Base-by-base conservation (phyloP, 306 rosid genomes). In the Citrullus amarus region DNA sequence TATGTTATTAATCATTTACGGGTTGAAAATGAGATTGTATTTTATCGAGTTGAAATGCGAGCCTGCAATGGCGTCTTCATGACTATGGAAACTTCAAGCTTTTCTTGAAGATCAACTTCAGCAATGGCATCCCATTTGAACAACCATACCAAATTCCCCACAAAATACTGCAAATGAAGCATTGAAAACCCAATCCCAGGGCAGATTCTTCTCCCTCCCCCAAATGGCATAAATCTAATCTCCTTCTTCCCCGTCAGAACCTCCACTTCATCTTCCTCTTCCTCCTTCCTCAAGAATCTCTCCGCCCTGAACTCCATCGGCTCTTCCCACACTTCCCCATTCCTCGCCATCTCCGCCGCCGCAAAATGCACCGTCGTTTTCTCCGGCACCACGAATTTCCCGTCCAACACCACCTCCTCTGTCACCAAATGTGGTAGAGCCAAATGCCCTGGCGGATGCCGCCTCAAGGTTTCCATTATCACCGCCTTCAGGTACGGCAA, bases 161-260 rank as follows among this genome's bases (percentile, higher is more conserved):
- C 81, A 20, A 79, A 79, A 6, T 66, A 68, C 51, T 79, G 81
- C 39, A 79, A 32, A 67, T 79, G 81, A 51, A 79, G 81, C 68
- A 79, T 53, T 4, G 76, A 36, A 61, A 79, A 7, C 28, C 67
- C 61, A 67, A 54, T 22, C 8, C 81, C 81, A n/a, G 76, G 81
- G 46, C 81, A 79, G 12, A 79, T 79, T 56, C 81, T 79, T 62
- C 81, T 67, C 36, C 81, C 81, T 79, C 71, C 81, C 8, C 81
- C 81, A 38, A 51, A 79, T 6, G 81, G 81, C 76, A 79, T 67
- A 6, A 36, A 50, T 57, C 46, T 79, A 13, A 67, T 54, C 76
- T 79, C 76, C 38, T 54, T 79, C 16, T 18, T 68, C 61, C 81
- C 81, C 3, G 30, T 67, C 6, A 67, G 38, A 5, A 18, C 44